Conservation (phyloP, 2,329 filamentous ascomycete genomes). For the Fusarium oligoseptatum region DNA sequence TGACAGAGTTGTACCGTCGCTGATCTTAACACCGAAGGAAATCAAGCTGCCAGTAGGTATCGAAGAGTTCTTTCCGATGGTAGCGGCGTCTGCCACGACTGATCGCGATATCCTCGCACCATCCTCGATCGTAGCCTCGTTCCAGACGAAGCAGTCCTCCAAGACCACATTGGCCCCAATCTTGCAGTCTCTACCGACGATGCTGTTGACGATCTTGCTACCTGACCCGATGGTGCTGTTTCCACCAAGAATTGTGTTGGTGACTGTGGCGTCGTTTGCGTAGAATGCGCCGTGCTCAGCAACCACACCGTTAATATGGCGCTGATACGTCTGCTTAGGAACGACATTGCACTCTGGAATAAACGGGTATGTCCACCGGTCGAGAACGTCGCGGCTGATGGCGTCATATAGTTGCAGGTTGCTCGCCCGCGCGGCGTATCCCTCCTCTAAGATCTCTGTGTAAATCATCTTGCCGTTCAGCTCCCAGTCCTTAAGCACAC, state of each 20-base stretch:
- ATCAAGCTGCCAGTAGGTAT: constrained; percentile 82
- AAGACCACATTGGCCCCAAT: constrained; percentile 89
- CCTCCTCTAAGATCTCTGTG: constrained; percentile 83
- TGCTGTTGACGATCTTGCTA: constrained; percentile 78
- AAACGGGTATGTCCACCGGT: constrained; percentile 88
- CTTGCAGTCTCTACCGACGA: constrained; percentile 86
- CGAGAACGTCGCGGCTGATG: constrained; percentile 87
- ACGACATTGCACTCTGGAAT: constrained; percentile 91
- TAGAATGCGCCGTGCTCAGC: constrained; percentile 83
- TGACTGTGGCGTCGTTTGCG: constrained; percentile 77
- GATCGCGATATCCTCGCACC: constrained; percentile 77
- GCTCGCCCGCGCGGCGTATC: constrained; percentile 88
- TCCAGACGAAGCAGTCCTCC: constrained; percentile 88
- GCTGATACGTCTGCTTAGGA: constrained; percentile 80
- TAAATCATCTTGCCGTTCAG: constrained; percentile 98
- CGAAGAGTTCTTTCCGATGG: constrained; percentile 77
- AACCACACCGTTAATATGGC: constrained; percentile 78
- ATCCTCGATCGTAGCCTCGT: constrained; percentile 83
- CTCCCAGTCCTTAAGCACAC: constrained; percentile 96
- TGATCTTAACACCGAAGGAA: constrained; percentile 81
- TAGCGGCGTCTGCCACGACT: constrained; percentile 80
- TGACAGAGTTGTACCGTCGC: constrained; percentile 68
- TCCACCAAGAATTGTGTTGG: constrained; percentile 80
- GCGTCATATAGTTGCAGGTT: constrained; percentile 92
- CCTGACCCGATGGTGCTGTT: constrained; percentile 81